These are phyloP conservation scores for Ophiostoma quercus DNA, from an alignment of 2,329 filamentous ascomycete genomes.

Conservation along the genomic window DNA sequence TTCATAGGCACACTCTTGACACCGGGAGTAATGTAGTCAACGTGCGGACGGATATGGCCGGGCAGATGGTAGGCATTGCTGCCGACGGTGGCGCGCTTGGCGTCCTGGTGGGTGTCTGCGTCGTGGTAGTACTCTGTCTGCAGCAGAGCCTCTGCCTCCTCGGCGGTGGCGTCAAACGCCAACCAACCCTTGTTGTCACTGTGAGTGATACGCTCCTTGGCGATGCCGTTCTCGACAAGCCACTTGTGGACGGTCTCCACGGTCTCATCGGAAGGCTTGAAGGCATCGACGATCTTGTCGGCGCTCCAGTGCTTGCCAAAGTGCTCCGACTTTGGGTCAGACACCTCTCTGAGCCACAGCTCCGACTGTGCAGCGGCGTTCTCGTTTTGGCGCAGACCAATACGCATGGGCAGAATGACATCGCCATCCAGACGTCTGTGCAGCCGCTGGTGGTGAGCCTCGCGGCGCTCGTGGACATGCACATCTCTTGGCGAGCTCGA, in stretches of 20 bases:
- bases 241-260: constrained; percentile 35
- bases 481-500: neutral
- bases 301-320: constrained; percentile 39
- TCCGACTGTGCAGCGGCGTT: constrained; percentile 30
- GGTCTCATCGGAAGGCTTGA: constrained; percentile 35
- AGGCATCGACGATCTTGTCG: constrained; percentile 37
- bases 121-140: constrained; percentile 30
- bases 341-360: constrained; percentile 33
- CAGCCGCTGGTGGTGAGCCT: constrained; percentile 8
- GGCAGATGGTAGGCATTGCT: constrained; percentile 42
- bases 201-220: constrained; percentile 25
- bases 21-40: constrained; percentile 54
- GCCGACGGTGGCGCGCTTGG: constrained; percentile 28
- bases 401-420: constrained; percentile 29
- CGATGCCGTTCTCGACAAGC: constrained; percentile 34
- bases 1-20: constrained; percentile 30
- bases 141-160: constrained; percentile 31
- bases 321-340: constrained; percentile 30
- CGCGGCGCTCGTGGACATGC: constrained; percentile 14
- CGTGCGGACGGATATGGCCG: constrained; percentile 41
- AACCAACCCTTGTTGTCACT: constrained; percentile 31
- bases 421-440: constrained; percentile 28
- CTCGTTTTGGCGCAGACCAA: constrained; percentile 31
- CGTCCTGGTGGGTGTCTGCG: constrained; percentile 26
- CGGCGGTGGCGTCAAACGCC: constrained; percentile 31